phyloP scores from a whole-genome alignment of 139 green algal species.

The Tetradesmus lagerheimii region DNA sequence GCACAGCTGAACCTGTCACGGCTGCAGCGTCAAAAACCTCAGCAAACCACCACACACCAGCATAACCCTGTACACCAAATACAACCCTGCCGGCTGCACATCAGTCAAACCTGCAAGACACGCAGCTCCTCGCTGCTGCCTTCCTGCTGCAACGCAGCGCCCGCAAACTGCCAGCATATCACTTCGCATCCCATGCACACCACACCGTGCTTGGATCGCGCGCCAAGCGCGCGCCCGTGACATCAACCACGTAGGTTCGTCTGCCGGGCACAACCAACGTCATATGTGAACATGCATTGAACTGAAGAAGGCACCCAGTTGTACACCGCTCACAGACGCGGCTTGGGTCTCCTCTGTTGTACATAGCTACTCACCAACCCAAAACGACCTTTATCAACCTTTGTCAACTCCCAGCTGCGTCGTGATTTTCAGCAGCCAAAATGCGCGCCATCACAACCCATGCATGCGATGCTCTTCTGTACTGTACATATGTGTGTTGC shows the following conservation, averaged over 20 bases:
- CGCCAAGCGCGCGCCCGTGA: background rate
- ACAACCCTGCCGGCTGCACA: background rate
- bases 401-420: background rate
- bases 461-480: background rate
- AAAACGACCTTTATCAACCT: background rate
- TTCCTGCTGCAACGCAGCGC: background rate
- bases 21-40: background rate
- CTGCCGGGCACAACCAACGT: background rate
- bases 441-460: background rate
- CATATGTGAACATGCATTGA: background rate
- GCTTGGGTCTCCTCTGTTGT: background rate
- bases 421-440: background rate
- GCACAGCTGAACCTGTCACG: background rate
- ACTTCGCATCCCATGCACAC: background rate
- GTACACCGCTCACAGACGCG: too few relatives aligned
- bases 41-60: background rate
- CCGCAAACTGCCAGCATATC: background rate
- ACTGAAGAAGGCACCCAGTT: background rate
- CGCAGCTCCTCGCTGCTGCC: background rate
- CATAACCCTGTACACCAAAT: background rate
- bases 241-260: background rate
- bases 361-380: background rate
- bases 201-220: background rate
- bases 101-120: background rate
- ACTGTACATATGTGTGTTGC: background rate